A percentile compares a stretch with the other conserved stretches of the same genome.
Evolutionary conservation across 1,284 basidiomycete genomes (phyloP).

Genomic region (Marasmius oreades): DNA sequence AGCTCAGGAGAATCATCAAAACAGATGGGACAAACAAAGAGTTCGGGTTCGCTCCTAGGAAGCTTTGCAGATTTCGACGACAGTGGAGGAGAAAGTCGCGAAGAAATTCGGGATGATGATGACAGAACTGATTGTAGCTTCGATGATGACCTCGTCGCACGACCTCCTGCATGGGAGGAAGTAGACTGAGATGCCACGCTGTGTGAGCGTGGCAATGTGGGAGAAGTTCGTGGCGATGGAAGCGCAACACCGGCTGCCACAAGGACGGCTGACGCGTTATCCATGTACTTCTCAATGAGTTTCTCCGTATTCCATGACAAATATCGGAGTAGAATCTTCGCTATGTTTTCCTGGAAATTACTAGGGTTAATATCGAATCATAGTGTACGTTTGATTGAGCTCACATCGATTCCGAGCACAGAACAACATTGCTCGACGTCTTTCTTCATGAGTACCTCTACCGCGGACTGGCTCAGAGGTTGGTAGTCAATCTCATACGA

Average conservation of each 20-base stretch:
- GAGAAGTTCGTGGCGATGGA: constrained; percentile 32
- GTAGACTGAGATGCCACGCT: constrained; percentile 22
- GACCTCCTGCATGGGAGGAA: constrained; percentile 24
- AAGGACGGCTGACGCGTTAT: constrained; percentile 70
- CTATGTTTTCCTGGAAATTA: constrained; percentile 40
- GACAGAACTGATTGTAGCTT: constrained; percentile 23
- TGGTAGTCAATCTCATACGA: constrained; percentile 78
- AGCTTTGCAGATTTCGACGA: constrained; percentile 29
- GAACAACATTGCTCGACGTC: constrained; percentile 83
- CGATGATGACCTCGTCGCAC: constrained; percentile 41
- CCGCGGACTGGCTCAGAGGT: constrained; percentile 67
- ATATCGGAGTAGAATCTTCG: constrained; percentile 80
- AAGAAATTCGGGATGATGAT: constrained; percentile 29
- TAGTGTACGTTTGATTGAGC: constrained; percentile 31
- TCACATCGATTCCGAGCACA: constrained; percentile 82
- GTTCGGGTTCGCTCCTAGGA: constrained; percentile 29
- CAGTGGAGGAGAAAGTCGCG: constrained; percentile 23
- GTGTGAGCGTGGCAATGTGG: constrained; percentile 23
- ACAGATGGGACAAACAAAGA: constrained; percentile 88
- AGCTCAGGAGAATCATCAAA: constrained; percentile 72
- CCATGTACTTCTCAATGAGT: constrained; percentile 95
- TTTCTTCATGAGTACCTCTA: constrained; percentile 72
- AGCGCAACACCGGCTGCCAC: constrained; percentile 62
- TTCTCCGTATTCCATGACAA: constrained; percentile 96
- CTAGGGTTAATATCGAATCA: constrained; percentile 1